Evolutionary conservation across 352 stramenopile species (phyloP), one percentile per base, ranked within the genome.

Genomic region (Globisporangium parvum): DNA sequence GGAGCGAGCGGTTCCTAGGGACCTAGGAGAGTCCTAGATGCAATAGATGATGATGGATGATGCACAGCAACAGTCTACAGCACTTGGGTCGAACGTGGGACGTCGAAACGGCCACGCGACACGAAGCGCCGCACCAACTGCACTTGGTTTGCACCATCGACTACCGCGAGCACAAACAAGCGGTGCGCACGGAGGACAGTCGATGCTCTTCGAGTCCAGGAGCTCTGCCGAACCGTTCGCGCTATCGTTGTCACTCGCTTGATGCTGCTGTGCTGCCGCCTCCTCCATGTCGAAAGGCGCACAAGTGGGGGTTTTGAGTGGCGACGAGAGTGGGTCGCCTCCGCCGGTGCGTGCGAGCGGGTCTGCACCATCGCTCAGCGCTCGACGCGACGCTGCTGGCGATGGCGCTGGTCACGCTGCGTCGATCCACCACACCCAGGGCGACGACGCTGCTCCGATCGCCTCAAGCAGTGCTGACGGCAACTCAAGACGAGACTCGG

Each of bases 251-350:
- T n/a, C 37, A 17, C 37, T 41, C 37, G 37, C 37, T 47, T 8
- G 18, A 47, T 47, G 41, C 41, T 47, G 41, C 18, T 8, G 41
- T 10, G 41, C n/a, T n/a, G 21, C 11, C 15, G 18, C 6, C 39
- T 21, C 39, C 24, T 53, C 39, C 28, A 62, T 62, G 56, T 50
- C 48, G 21, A 55, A 24, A 57, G n/a, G 40, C 2, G 49, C 31
- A 14, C 56, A 52, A 48, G 56, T 57, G 24, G 40, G 50, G 20
- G 31, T 47, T 51, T 40, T 62, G 15, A 47, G 44, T 21, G 56
- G 24, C 33, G 31, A 37, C 12, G 20, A 24, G 24, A 18, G 5
- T 12, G 20, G 15, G 21, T 15, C 40, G 17, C 37, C 18, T 3
- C 52, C 44, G 40, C 24, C 17, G 26, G n/a, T 24, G 1, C 23